phyloP scores from a whole-genome alignment of 306 rosid genomes.

The Chamaecrista fasciculata region DNA sequence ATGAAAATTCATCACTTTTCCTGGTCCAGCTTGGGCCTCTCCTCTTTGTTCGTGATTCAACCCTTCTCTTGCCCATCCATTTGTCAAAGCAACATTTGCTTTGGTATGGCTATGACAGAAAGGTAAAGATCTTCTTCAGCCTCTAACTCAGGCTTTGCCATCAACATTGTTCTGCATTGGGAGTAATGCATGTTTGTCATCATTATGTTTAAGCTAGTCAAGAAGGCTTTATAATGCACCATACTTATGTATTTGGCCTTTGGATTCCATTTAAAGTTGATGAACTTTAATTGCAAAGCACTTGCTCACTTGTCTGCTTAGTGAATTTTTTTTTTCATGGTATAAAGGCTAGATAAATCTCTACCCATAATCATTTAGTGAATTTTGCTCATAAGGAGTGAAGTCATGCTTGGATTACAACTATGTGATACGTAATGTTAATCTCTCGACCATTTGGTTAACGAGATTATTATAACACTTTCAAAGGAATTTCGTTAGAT shows the following conservation, averaged over 20 bases:
- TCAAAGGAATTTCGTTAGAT: neutral
- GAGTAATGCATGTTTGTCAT: neutral
- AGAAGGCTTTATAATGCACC: neutral
- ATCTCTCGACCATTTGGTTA: neutral
- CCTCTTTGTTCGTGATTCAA: conserved; percentile 90
- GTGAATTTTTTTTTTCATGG: neutral
- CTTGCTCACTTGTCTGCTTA: neutral
- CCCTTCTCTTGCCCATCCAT: conserved; percentile 92
- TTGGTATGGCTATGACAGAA: conserved; percentile 97
- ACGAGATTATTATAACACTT: neutral
- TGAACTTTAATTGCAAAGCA: neutral
- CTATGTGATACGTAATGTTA: neutral
- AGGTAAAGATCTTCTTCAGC: conserved; percentile 55
- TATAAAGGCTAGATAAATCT: neutral
- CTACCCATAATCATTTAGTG: neutral
- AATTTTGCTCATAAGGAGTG: neutral
- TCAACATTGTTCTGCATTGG: neutral
- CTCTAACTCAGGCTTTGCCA: conserved; percentile 3
- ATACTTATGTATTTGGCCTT: neutral
- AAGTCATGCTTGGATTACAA: neutral
- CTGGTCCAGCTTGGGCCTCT: conserved; percentile 96
- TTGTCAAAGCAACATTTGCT: conserved; percentile 93
- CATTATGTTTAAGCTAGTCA: neutral
- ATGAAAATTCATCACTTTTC: conserved; percentile 75
- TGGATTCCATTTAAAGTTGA: neutral